Conservation (phyloP, 495 filamentous ascomycete genomes). For the Aspergillus nanangensis region DNA sequence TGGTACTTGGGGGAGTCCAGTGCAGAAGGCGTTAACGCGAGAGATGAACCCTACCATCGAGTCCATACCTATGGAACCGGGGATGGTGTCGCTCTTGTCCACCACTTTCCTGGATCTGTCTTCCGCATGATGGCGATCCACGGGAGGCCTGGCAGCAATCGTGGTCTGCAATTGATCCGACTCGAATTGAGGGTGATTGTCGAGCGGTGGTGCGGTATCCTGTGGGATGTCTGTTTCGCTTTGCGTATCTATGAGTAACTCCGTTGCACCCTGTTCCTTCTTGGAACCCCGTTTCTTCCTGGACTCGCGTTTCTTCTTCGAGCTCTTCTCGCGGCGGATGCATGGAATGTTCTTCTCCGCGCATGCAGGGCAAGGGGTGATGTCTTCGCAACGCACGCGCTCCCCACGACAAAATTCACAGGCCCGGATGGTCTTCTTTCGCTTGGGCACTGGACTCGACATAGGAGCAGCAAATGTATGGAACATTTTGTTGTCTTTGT, state of each 20-base stretch:
- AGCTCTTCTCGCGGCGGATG: conserved; percentile 5
- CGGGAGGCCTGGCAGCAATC: neutral
- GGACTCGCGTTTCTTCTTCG: neutral
- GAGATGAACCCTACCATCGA: conserved; percentile 27
- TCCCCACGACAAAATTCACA: conserved; percentile 26
- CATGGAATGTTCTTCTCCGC: conserved; percentile 20
- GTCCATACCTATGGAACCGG: conserved; percentile 15
- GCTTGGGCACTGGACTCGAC: neutral
- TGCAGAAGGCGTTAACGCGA: conserved; percentile 25
- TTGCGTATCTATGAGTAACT: no score
- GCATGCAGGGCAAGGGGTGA: conserved; percentile 22
- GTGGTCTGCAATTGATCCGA: no score
- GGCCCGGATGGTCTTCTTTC: conserved; percentile 21
- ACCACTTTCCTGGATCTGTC: neutral
- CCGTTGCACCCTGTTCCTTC: no score
- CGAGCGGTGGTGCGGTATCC: no score
- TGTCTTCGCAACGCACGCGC: conserved; percentile 25
- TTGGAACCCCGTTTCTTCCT: conserved; percentile 3
- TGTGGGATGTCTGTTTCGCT: no score
- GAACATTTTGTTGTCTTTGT: conserved; percentile 1
- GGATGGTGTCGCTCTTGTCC: conserved; percentile 1
- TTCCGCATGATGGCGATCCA: neutral
- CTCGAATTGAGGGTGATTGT: no score
- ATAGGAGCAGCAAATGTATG: neutral
- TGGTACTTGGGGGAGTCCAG: conserved; percentile 17